Evolutionary conservation across 164 flowering plant genomes (phyloP).

Genomic region (Sextonia rubra): DNA sequence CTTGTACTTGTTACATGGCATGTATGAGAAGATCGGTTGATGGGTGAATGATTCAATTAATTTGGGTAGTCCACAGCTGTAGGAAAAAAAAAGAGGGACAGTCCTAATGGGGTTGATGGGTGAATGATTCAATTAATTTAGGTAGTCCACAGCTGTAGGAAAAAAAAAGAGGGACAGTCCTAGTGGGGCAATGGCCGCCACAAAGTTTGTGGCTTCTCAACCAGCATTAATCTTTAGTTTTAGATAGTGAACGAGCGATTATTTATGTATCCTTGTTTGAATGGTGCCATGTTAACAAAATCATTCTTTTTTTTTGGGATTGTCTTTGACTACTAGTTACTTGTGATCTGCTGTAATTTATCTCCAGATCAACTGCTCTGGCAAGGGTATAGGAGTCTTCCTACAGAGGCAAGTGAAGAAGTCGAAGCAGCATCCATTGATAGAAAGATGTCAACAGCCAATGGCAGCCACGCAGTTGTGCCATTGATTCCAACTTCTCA

Average conservation of each 20-base stretch:
- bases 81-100: too few relatives aligned
- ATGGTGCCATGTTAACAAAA: too few relatives aligned
- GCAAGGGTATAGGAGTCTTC: conserved; percentile 11
- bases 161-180: too few relatives aligned
- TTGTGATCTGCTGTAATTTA: neutral
- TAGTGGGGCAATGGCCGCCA: too few relatives aligned
- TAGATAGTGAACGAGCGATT: too few relatives aligned
- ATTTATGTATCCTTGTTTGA: too few relatives aligned
- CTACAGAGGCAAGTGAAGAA: conserved; percentile 1
- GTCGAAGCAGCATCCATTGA: conserved; percentile 7
- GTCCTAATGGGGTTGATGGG: neutral
- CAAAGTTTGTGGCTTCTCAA: too few relatives aligned
- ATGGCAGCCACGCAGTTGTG: conserved; percentile 43
- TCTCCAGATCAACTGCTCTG: conserved; percentile 31
- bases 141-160: neutral
- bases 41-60: neutral
- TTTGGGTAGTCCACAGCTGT: neutral
- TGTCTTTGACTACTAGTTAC: too few relatives aligned
- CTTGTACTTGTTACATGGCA: neutral
- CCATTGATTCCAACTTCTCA: conserved; percentile 50
- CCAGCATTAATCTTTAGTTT: too few relatives aligned
- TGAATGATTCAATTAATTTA: neutral
- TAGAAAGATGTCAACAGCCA: conserved; percentile 11
- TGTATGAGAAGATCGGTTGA: neutral
- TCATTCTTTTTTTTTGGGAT: too few relatives aligned